These are phyloP conservation scores for Neobulgaria alba DNA, from an alignment of 2,329 filamentous ascomycete species.

Conservation along the genomic window DNA sequence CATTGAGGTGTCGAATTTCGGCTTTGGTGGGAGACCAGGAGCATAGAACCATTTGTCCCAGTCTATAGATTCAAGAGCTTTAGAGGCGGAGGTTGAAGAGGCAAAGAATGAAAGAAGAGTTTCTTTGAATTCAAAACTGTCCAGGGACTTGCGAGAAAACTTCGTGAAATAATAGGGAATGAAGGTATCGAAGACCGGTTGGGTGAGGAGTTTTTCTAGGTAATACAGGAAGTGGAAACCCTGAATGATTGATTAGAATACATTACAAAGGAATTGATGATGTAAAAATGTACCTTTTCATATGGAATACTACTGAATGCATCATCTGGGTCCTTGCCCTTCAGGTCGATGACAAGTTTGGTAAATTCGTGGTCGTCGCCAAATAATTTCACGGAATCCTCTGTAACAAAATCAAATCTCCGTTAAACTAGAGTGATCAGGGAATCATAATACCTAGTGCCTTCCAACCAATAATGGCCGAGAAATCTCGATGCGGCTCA, in stretches of 20 bases:
- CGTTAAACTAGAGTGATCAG: not conserved
- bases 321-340: constrained; percentile 89
- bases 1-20: constrained; percentile 79
- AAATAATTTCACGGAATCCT: constrained; percentile 70
- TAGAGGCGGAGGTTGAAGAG: constrained; percentile 49
- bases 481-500: constrained; percentile 82
- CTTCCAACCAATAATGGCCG: constrained; percentile 94
- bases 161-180: constrained; percentile 90
- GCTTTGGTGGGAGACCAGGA: constrained; percentile 85
- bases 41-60: constrained; percentile 87
- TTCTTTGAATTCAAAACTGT: constrained; percentile 89
- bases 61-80: constrained; percentile 65
- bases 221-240: constrained; percentile 91
- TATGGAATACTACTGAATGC: constrained; percentile 90
- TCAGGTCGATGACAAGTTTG: constrained; percentile 78
- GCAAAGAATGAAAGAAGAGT: constrained; percentile 82
- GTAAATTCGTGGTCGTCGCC: constrained; percentile 87
- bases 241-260: constrained; percentile 21
- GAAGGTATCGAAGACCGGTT: constrained; percentile 86
- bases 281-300: constrained; percentile 51
- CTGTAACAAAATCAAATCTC: constrained; percentile 29
- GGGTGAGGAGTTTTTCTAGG: constrained; percentile 76
- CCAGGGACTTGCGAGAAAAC: constrained; percentile 78
- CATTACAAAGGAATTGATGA: not conserved
- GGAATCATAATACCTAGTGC: constrained; percentile 33